These are phyloP conservation scores for Phytomonas sp. DNA, from an alignment of 208 protist genomes.

Conservation along the genomic window DNA sequence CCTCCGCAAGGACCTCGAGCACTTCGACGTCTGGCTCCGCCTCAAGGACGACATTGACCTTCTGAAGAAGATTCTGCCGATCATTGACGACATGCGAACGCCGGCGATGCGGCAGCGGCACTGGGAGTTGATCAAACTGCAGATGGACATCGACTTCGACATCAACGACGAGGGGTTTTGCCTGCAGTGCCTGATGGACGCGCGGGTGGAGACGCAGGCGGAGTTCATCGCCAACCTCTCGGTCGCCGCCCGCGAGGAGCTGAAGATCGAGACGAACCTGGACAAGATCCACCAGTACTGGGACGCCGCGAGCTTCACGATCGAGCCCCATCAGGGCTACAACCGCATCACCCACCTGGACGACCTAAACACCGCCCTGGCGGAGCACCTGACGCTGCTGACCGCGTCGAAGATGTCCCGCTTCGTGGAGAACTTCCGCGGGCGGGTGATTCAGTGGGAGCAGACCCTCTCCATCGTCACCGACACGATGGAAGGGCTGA, in stretches of 20 bases:
- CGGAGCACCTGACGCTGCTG: slow-evolving; percentile 91
- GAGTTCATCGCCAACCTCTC: slow-evolving; percentile 93
- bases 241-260: slow-evolving; percentile 90
- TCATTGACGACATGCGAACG: slow-evolving; percentile 95
- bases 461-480: slow-evolving; percentile 90
- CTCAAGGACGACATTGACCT: slow-evolving; percentile 93
- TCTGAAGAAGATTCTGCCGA: slow-evolving; percentile 93
- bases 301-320: slow-evolving; percentile 76
- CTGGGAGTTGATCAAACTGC: slow-evolving; percentile 90
- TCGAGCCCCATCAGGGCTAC: slow-evolving; percentile 86
- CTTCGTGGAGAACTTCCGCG: slow-evolving; percentile 93
- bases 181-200: slow-evolving; percentile 89
- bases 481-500: slow-evolving; percentile 90
- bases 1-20: slow-evolving; percentile 88
- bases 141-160: slow-evolving; percentile 90
- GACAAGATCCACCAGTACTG: slow-evolving; percentile 90
- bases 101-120: slow-evolving; percentile 89
- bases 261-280: slow-evolving; percentile 91
- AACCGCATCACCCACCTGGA: slow-evolving; percentile 90
- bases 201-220: slow-evolving; percentile 90
- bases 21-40: slow-evolving; percentile 88
- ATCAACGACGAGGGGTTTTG: slow-evolving; percentile 88
- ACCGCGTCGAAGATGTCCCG: slow-evolving; percentile 95
- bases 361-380: slow-evolving; percentile 90
- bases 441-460: slow-evolving; percentile 93